Conservation (phyloP, 306 rosid species). For the Sicyos baderoa region DNA sequence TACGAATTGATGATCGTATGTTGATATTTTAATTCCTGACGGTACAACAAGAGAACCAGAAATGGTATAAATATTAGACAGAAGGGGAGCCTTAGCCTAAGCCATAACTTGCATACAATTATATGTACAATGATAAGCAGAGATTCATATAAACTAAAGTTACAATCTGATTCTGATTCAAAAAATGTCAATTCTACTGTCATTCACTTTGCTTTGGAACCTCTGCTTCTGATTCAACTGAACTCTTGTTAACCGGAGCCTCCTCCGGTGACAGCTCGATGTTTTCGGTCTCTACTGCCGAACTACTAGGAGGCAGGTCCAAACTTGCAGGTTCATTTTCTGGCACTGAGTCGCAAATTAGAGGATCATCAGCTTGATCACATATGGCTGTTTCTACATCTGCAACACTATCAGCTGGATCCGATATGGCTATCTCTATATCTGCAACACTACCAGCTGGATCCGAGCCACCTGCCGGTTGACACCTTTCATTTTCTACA, state of each 20-base stretch:
- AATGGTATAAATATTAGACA: background rate
- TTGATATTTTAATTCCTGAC: background rate
- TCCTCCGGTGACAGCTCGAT: background rate
- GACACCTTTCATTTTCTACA: conserved; percentile 7
- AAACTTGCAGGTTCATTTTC: background rate
- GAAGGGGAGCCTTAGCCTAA: background rate
- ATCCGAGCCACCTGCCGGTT: background rate
- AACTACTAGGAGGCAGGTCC: background rate
- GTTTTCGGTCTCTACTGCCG: background rate
- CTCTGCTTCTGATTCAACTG: background rate
- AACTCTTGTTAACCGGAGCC: background rate
- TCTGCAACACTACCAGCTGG: background rate
- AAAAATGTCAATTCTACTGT: conserved; percentile 2
- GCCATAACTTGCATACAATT: background rate
- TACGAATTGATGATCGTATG: background rate
- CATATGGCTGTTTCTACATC: background rate
- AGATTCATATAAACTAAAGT: background rate
- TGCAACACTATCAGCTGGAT: background rate
- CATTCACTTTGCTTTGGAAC: conserved; percentile 11
- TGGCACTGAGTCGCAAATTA: background rate
- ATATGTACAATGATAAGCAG: background rate
- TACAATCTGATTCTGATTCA: conserved; percentile 1
- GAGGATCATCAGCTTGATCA: background rate
- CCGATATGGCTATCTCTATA: too few species aligned
- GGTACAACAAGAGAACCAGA: background rate